These are phyloP conservation scores for Rubia balearica DNA, from an alignment of 305 asterid species.

Conservation along the genomic window DNA sequence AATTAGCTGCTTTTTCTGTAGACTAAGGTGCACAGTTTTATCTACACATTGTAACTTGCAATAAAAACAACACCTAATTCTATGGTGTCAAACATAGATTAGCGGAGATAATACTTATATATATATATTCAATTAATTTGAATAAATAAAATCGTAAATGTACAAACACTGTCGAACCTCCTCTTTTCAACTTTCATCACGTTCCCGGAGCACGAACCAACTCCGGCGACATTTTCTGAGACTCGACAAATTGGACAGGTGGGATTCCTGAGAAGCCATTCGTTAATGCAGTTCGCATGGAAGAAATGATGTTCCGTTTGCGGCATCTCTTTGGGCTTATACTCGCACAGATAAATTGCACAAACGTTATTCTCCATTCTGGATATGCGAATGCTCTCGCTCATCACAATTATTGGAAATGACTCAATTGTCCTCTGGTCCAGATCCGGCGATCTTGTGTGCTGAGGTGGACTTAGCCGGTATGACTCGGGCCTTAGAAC, in stretches of 20 bases:
- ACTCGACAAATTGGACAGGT: constrained; percentile 26
- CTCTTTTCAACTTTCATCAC: no score
- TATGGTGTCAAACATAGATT: no score
- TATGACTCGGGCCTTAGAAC: no score
- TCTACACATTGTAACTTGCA: no score
- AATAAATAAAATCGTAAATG: no score
- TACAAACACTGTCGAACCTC: no score
- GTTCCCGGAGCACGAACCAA: background rate
- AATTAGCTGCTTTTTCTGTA: background rate
- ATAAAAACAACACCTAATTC: no score
- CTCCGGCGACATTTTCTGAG: constrained; percentile 7
- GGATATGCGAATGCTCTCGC: constrained; percentile 21
- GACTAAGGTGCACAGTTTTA: background rate
- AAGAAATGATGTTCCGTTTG: constrained; percentile 23
- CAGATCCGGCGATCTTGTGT: background rate
- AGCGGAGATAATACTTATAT: no score
- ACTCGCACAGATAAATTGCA: constrained; percentile 23
- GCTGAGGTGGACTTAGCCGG: background rate
- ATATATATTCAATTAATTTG: no score
- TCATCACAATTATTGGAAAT: constrained; percentile 19
- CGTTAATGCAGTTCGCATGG: constrained; percentile 22
- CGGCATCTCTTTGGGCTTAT: constrained; percentile 15
- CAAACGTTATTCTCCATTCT: constrained; percentile 17
- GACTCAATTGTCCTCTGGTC: constrained; percentile 20
- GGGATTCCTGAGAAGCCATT: constrained; percentile 23